Conservation (phyloP, 257 asterid species). For the Solanum medicagineum region DNA sequence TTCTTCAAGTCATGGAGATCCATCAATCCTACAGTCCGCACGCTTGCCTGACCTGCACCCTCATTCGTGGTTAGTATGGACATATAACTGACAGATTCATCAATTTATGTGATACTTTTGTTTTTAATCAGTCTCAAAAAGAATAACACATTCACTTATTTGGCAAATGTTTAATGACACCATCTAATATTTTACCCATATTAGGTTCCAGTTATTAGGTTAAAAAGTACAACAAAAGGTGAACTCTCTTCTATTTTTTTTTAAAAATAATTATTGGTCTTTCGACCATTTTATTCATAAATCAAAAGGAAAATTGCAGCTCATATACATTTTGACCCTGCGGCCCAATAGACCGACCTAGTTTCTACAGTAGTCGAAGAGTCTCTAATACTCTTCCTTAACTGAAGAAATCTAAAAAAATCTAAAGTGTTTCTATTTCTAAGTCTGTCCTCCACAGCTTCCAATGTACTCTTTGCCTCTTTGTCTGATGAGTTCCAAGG, state of each 20-base stretch:
- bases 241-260: not conserved
- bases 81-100: not conserved
- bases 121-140: not conserved
- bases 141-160: not conserved
- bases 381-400: too few relatives aligned
- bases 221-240: not conserved
- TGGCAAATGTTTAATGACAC: not conserved
- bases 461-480: too few relatives aligned
- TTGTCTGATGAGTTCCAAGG: too few relatives aligned
- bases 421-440: too few relatives aligned
- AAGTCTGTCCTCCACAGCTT: too few relatives aligned
- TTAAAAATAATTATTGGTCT: too few relatives aligned
- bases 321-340: too few relatives aligned
- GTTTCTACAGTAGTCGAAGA: too few relatives aligned
- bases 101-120: not conserved
- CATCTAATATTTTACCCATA: not conserved
- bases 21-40: not conserved
- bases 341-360: too few relatives aligned
- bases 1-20: conserved; percentile 3
- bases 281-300: too few relatives aligned
- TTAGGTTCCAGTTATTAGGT: not conserved
- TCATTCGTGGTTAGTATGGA: conserved; percentile 8
- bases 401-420: too few relatives aligned
- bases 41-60: conserved; percentile 8
- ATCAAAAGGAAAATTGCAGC: too few relatives aligned